These are phyloP conservation scores for Lasiosphaeria miniovina DNA, from an alignment of 495 filamentous ascomycete species.

Conservation along the genomic window DNA sequence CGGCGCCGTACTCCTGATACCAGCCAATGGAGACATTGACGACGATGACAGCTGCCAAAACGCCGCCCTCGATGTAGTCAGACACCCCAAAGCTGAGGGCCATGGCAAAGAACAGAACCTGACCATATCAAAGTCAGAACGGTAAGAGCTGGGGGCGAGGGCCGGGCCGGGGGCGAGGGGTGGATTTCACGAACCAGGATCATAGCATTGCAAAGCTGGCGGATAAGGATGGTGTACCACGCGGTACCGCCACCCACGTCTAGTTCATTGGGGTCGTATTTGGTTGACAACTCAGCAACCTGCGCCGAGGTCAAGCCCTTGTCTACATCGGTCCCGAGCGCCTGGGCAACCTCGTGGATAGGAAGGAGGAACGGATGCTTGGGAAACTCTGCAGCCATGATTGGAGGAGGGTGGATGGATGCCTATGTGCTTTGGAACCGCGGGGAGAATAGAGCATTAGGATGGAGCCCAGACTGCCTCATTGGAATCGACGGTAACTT, in stretches of 20 bases:
- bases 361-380: constrained; percentile 53
- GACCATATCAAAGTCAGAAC: constrained; percentile 13
- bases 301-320: constrained; percentile 53
- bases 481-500: not conserved
- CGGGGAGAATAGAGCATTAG: constrained; percentile 2
- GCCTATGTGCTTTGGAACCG: not conserved
- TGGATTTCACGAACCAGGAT: constrained; percentile 48
- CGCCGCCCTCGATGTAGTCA: constrained; percentile 81
- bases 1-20: constrained; percentile 78
- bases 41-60: constrained; percentile 75
- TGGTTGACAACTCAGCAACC: constrained; percentile 46
- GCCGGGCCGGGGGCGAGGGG: not conserved
- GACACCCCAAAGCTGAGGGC: constrained; percentile 73
- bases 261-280: constrained; percentile 60
- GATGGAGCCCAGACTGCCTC: constrained; percentile 2
- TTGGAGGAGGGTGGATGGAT: constrained; percentile 1
- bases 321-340: constrained; percentile 55
- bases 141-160: not conserved
- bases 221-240: constrained; percentile 64
- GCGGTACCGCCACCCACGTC: constrained; percentile 57
- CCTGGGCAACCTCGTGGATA: constrained; percentile 48
- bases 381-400: constrained; percentile 43
- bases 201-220: constrained; percentile 67
- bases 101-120: constrained; percentile 85
- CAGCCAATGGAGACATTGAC: constrained; percentile 80